Conservation (phyloP, 73 alveolate genomes). For the Tetrahymena elliotti region DNA sequence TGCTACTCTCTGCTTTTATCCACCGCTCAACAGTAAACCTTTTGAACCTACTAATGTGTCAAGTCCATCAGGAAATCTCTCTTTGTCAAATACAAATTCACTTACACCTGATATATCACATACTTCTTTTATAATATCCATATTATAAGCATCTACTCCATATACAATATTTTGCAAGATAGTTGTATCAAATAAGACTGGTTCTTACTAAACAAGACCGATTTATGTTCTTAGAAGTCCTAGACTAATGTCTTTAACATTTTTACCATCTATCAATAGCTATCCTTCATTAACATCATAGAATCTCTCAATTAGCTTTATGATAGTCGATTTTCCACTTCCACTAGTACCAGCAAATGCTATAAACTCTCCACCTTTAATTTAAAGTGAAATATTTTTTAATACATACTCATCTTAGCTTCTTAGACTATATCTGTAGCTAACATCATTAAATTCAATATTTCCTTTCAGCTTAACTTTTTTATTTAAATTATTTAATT, state of each 20-base stretch:
- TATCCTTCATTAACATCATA: constrained; percentile 52
- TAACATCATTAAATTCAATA: constrained; percentile 53
- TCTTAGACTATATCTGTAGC: constrained; percentile 50
- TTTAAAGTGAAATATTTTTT: constrained; percentile 27
- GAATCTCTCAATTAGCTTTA: constrained; percentile 23
- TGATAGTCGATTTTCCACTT: constrained; percentile 29
- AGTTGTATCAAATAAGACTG: constrained; percentile 72
- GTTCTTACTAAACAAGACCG: constrained; percentile 79
- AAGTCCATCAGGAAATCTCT: constrained; percentile 40
- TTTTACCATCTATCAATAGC: constrained; percentile 57
- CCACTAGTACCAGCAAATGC: constrained; percentile 83
- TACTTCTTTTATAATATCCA: constrained; percentile 31
- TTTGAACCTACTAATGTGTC: constrained; percentile 51
- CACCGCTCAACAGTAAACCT: constrained; percentile 45
- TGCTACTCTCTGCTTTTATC: constrained; percentile 32
- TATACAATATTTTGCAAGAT: constrained; percentile 60
- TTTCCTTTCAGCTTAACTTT: constrained; percentile 28
- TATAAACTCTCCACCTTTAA: constrained; percentile 61
- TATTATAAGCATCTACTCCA: constrained; percentile 35
- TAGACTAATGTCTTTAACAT: constrained; percentile 58
- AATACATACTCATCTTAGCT: constrained; percentile 38
- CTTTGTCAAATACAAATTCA: constrained; percentile 17
- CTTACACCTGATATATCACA: constrained; percentile 32
- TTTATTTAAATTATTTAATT: neutral
- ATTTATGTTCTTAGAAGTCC: constrained; percentile 56